A percentile compares a stretch with the other conserved stretches of the same genome.
Evolutionary conservation across 768 basidiomycete species (phyloP).

Genomic region (Xerocomellus amylosporus): DNA sequence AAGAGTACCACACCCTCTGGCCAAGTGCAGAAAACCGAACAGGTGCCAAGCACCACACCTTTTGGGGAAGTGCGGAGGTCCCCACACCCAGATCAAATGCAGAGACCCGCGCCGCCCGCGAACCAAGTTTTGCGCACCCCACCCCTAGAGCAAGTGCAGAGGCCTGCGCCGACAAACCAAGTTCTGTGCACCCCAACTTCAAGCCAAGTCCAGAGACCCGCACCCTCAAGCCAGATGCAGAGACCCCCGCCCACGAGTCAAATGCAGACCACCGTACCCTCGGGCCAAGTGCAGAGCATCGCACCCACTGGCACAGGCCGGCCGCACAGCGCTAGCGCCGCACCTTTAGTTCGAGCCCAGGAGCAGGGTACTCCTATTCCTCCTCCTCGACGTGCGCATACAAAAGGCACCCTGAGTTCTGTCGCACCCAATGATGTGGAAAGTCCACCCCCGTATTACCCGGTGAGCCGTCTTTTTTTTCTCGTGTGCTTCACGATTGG

Average conservation of each 20-base stretch:
- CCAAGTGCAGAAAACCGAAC: background rate
- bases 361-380: background rate
- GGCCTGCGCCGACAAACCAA: background rate
- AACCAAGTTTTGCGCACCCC: background rate
- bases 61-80: background rate
- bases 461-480: conserved; percentile 18
- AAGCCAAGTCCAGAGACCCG: background rate
- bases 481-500: background rate
- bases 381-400: conserved; percentile 3
- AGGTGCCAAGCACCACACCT: background rate
- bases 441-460: conserved; percentile 25
- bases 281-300: background rate
- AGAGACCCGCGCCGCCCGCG: background rate
- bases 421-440: background rate
- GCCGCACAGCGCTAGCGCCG: background rate
- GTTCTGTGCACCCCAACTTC: background rate
- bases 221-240: background rate
- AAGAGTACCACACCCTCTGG: background rate
- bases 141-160: background rate
- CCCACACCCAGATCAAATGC: background rate
- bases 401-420: background rate
- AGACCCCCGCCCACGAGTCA: background rate
- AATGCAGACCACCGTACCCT: background rate
- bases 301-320: background rate
- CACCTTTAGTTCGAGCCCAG: background rate